Percentiles rank a stretch among this genome's conserved stretches.
These are phyloP conservation scores for Castanea mollissima DNA, from an alignment of 306 rosid species.

Conservation along the genomic window DNA sequence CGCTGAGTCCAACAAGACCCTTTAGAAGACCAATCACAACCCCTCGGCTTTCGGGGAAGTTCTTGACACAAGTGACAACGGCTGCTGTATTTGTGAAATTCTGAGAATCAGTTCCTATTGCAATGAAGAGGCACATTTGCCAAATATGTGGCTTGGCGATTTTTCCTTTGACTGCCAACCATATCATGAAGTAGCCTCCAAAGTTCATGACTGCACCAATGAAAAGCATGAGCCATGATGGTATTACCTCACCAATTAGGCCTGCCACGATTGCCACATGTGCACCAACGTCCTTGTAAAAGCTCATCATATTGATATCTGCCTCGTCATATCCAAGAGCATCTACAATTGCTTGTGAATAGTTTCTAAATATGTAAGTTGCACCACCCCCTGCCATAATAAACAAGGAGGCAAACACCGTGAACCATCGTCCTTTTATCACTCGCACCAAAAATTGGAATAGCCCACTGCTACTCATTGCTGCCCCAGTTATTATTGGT, in stretches of 20 bases:
- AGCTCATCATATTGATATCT: slow-evolving; percentile 31
- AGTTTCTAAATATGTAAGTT: slow-evolving; percentile 36
- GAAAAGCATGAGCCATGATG: slow-evolving; percentile 47
- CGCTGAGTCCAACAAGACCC: slow-evolving; percentile 57
- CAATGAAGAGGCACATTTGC: slow-evolving; percentile 51
- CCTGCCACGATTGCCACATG: slow-evolving; percentile 41
- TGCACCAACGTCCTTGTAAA: slow-evolving; percentile 45
- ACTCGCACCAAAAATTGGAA: slow-evolving; percentile 2
- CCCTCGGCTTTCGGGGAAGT: slow-evolving; percentile 52
- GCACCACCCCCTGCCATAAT: slow-evolving; percentile 51
- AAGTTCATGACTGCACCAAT: slow-evolving; percentile 46
- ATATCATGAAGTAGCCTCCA: slow-evolving; percentile 45
- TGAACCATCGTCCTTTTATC: slow-evolving; percentile 41
- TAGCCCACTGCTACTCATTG: background rate
- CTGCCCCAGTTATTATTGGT: background rate
- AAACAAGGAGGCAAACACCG: slow-evolving; percentile 41
- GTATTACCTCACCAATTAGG: slow-evolving; percentile 41
- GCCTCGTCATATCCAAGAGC: slow-evolving; percentile 42
- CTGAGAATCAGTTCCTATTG: slow-evolving; percentile 38
- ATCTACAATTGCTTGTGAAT: slow-evolving; percentile 34
- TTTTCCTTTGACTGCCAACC: slow-evolving; percentile 37
- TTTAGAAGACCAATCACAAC: slow-evolving; percentile 46
- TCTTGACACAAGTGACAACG: slow-evolving; percentile 38
- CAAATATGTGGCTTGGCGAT: slow-evolving; percentile 39
- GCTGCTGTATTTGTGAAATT: slow-evolving; percentile 48